Conservation (phyloP, 2,329 filamentous ascomycete genomes). For the Verticillium nonalfalfae region DNA sequence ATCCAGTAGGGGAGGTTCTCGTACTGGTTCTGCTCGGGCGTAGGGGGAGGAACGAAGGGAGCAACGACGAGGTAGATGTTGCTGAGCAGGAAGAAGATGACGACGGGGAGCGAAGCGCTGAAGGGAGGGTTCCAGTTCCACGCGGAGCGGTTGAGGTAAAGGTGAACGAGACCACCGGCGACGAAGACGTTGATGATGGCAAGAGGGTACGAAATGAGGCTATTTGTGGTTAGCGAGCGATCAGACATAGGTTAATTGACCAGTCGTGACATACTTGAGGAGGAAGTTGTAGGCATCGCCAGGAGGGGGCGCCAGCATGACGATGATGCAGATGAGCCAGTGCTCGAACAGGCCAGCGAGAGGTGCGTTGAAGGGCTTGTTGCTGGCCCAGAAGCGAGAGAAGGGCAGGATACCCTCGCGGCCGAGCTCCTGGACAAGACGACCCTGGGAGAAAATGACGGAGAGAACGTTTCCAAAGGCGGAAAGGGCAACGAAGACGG, state of each 20-base stretch:
- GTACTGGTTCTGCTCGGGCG: constrained; percentile 45
- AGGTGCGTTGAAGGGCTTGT: constrained; percentile 57
- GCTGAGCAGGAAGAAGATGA: constrained; percentile 52
- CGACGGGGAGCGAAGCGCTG: constrained; percentile 45
- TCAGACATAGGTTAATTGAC: background rate
- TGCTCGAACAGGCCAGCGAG: constrained; percentile 56
- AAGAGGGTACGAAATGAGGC: constrained; percentile 58
- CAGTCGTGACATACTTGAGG: constrained; percentile 37
- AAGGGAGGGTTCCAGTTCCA: constrained; percentile 50
- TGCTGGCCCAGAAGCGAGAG: constrained; percentile 56
- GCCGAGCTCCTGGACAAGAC: constrained; percentile 59
- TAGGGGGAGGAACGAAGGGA: constrained; percentile 46
- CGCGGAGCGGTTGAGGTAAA: constrained; percentile 41
- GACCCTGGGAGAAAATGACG: constrained; percentile 63
- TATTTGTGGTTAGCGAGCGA: constrained; percentile 16
- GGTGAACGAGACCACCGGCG: constrained; percentile 43
- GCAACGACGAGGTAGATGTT: constrained; percentile 56
- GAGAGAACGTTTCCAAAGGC: constrained; percentile 62
- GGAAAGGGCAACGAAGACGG: constrained; percentile 61
- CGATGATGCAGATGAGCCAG: constrained; percentile 57
- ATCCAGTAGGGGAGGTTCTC: constrained; percentile 49
- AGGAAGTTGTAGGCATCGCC: constrained; percentile 62
- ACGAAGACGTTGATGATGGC: constrained; percentile 52
- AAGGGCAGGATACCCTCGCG: constrained; percentile 61
- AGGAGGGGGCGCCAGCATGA: constrained; percentile 61